Base-by-base conservation (phyloP, 768 basidiomycete species). In the Pisolithus microcarpus region DNA sequence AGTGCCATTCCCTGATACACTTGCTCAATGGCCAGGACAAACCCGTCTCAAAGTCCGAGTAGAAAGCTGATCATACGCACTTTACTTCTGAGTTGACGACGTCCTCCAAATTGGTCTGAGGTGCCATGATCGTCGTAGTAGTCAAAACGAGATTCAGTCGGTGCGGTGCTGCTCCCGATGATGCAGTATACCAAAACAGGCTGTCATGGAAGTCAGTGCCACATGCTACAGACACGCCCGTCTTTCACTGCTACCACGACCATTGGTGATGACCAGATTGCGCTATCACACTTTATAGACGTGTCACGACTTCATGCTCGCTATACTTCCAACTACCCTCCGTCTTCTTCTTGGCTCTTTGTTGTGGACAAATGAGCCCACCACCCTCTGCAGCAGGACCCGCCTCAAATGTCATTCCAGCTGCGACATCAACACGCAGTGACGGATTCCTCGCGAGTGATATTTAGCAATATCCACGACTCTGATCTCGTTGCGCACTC, bases 1-100 rank as follows among this genome's bases (percentile, higher is more conserved):
- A 87, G 60, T 87, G 85, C 85, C 85, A 87, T 62, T 87, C 85
- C 63, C 85, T 85, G 58, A 18, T 24, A 39, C 46, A 52, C 23
- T 34, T 15, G 34, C 11, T 34, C 34, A 34, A 15, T 5, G 34
- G 11, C 4, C 13, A 5, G 11, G 13, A 15, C 34, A 34, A 34
- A 34, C 11, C 4, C 2, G 11, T 30, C 30, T 30, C 30, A 30
- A 30, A 3, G 28, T 4, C 3, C 6, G 8, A 7, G 28, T 7
- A 30, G 34, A 5, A 15, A 15, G 34, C 3, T 34, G 11, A 11
- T 11, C 34, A 13, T 34, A 34, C 34, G 34, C 34, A 34, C 34
- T 34, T 34, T 34, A 34, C 13, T 15, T 34, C 34, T 34, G 11
- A 34, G 13, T 34, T 15, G 13, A 34, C 34, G 13, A 34, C 34